A percentile compares a stretch with the other conserved stretches of the same genome.
Evolutionary conservation across 345 rosid genomes (phyloP).

Genomic region (Atalantia buxifolia): DNA sequence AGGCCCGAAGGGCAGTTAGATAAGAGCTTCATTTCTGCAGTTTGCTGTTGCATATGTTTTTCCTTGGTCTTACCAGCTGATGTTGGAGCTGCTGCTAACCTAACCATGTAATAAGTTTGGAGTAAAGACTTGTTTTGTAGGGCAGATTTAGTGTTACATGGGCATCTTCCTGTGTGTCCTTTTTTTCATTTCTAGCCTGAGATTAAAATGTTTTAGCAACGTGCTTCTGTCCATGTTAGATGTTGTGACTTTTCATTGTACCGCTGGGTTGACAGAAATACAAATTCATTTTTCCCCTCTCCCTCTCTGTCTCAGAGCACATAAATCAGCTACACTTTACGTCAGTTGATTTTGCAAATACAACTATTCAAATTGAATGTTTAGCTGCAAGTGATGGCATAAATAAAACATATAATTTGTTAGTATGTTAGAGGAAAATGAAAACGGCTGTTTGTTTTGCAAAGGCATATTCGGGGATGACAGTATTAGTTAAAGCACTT

Average conservation of each 20-base stretch:
- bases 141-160: background rate
- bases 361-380: background rate
- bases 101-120: background rate
- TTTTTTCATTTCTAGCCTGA: background rate
- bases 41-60: background rate
- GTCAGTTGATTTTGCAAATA: background rate
- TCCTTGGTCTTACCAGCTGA: background rate
- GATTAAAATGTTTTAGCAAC: background rate
- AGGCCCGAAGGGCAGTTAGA: slow-evolving; percentile 1
- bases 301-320: background rate
- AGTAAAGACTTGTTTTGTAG: background rate
- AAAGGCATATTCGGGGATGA: background rate
- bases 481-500: background rate
- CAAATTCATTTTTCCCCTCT: background rate
- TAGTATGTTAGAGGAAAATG: background rate
- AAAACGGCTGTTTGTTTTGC: background rate
- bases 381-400: background rate
- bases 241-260: background rate
- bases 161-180: background rate
- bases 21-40: slow-evolving; percentile 7
- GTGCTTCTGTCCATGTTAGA: background rate
- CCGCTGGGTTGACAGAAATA: background rate
- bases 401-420: background rate
- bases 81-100: background rate
- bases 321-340: background rate